Evolutionary conservation across 2,329 filamentous ascomycete species (phyloP).

Genomic region (Dryadomyces quercivorus): DNA sequence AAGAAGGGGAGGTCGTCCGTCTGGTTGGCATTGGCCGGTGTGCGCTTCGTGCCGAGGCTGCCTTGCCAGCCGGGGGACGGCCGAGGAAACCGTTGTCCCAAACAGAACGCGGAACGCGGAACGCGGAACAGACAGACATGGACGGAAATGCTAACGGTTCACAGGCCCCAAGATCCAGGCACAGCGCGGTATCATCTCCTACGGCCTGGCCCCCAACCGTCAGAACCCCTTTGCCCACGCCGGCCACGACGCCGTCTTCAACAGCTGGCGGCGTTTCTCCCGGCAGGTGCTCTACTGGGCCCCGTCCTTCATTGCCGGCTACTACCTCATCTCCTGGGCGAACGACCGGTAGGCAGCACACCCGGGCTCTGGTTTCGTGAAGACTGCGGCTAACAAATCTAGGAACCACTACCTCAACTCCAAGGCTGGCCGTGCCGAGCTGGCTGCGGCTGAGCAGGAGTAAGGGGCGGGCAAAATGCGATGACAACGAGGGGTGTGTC

Average conservation of each 20-base stretch:
- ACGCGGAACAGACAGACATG: no score
- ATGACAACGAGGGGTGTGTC: neutral
- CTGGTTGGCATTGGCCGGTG: neutral
- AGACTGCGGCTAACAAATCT: neutral
- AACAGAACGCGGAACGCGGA: no score
- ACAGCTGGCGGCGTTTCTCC: conserved; percentile 78
- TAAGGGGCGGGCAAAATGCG: neutral
- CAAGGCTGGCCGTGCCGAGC: conserved; percentile 55
- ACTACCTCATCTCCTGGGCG: conserved; percentile 83
- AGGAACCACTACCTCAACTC: conserved; percentile 77
- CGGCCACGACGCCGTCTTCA: conserved; percentile 78
- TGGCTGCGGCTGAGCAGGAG: conserved; percentile 17
- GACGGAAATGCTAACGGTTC: neutral
- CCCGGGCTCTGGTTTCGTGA: neutral
- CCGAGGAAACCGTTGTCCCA: neutral
- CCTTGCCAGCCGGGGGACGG: neutral
- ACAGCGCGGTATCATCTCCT: conserved; percentile 54
- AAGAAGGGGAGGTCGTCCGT: no score
- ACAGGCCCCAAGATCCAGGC: conserved; percentile 10
- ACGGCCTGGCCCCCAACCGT: conserved; percentile 74
- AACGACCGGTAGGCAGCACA: conserved; percentile 59
- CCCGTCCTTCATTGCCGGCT: conserved; percentile 66
- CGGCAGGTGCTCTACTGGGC: conserved; percentile 81
- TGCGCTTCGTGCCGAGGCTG: neutral
- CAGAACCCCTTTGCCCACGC: conserved; percentile 77